Evolutionary conservation across 768 basidiomycete species (phyloP).

Genomic region (Suillus variegatus): DNA sequence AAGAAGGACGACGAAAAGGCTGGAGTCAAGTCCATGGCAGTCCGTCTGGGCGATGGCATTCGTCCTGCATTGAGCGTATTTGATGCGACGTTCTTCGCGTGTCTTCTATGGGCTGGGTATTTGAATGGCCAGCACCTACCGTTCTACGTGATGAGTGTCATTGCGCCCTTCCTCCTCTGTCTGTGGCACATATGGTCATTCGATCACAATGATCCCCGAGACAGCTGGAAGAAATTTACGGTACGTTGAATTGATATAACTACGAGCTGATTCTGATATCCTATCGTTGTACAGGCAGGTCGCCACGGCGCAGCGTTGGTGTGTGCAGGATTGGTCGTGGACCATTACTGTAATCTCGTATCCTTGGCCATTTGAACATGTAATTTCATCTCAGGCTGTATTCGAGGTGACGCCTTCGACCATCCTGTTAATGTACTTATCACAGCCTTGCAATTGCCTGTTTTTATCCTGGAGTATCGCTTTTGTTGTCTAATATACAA

Average conservation of each 20-base stretch:
- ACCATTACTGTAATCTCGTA: neutral
- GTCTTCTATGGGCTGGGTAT: conserved; percentile 54
- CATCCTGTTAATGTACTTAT: neutral
- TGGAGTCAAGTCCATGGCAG: conserved; percentile 77
- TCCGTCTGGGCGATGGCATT: conserved; percentile 65
- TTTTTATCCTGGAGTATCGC: neutral
- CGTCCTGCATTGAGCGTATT: conserved; percentile 56
- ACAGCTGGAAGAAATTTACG: conserved; percentile 1
- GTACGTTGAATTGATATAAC: neutral
- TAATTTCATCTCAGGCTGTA: neutral
- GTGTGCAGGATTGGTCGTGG: neutral
- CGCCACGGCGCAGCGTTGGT: neutral
- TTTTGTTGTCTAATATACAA: neutral
- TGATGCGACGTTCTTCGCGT: conserved; percentile 49
- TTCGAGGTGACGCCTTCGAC: neutral
- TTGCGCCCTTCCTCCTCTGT: neutral
- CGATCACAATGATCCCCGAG: neutral
- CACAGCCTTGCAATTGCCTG: neutral
- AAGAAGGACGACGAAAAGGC: conserved; percentile 70
- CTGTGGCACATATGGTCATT: conserved; percentile 2
- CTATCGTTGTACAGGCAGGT: neutral
- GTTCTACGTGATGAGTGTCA: conserved; percentile 2
- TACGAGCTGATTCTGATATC: neutral
- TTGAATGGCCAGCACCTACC: conserved; percentile 48
- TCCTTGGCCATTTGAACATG: neutral